Percentiles rank a stretch among this genome's conserved stretches.
Conservation (phyloP, 2,329 filamentous ascomycete genomes). For the Ophiostoma fasciatum region DNA sequence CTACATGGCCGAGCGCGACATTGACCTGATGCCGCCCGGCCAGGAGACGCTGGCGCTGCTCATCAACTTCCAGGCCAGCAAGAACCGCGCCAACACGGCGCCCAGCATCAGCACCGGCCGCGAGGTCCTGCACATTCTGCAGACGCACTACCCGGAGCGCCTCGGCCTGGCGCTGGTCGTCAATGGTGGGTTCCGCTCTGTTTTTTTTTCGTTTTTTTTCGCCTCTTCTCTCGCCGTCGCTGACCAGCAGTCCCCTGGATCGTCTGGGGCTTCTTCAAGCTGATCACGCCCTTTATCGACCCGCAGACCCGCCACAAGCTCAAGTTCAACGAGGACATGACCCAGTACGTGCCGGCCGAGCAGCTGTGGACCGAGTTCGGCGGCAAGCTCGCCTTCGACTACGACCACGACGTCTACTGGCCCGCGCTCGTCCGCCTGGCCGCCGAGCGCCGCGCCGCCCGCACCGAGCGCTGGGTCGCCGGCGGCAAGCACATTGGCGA, state of each 20-base stretch:
- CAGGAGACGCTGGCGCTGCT: slow-evolving; percentile 78
- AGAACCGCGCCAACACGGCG: slow-evolving; percentile 54
- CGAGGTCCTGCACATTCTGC: slow-evolving; percentile 78
- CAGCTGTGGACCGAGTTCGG: slow-evolving; percentile 68
- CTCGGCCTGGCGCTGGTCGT: slow-evolving; percentile 79
- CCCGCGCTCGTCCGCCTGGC: slow-evolving; percentile 64
- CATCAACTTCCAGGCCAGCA: slow-evolving; percentile 80
- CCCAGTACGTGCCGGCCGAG: slow-evolving; percentile 60
- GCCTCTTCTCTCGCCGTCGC: neutral
- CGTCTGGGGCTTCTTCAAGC: slow-evolving; percentile 86
- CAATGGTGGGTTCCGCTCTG: slow-evolving; percentile 46
- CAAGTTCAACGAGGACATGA: slow-evolving; percentile 92
- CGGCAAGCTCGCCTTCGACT: slow-evolving; percentile 76
- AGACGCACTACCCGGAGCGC: slow-evolving; percentile 90
- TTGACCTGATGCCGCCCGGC: slow-evolving; percentile 74
- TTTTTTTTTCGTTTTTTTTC: neutral
- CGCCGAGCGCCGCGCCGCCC: slow-evolving; percentile 46
- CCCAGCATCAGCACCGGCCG: slow-evolving; percentile 63
- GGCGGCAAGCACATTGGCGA: slow-evolving; percentile 75
- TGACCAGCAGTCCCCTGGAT: slow-evolving; percentile 61
- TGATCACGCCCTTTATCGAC: slow-evolving; percentile 93
- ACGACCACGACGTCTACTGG: slow-evolving; percentile 84
- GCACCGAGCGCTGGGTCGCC: slow-evolving; percentile 57
- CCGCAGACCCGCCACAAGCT: slow-evolving; percentile 87
- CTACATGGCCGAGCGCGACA: slow-evolving; percentile 83